These are phyloP conservation scores for Botrytis porri DNA, from an alignment of 2,329 filamentous ascomycete species.

Conservation along the genomic window DNA sequence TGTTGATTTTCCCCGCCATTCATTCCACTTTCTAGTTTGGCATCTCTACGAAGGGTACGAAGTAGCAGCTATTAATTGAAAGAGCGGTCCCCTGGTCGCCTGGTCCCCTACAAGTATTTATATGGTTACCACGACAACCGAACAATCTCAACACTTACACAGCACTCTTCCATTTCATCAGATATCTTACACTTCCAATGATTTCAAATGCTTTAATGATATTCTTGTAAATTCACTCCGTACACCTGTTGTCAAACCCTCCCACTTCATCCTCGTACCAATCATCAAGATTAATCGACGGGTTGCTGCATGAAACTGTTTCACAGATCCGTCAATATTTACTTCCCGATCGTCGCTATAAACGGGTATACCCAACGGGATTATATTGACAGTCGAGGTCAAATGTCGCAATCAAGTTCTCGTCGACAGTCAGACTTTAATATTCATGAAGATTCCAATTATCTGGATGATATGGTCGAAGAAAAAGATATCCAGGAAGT, in stretches of 20 bases:
- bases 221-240: background rate
- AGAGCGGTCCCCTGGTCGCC: background rate
- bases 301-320: slow-evolving; percentile 34
- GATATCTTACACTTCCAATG: background rate
- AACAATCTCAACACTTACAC: background rate
- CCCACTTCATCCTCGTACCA: slow-evolving; percentile 10
- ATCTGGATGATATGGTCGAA: slow-evolving; percentile 26
- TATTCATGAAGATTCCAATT: slow-evolving; percentile 36
- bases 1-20: background rate
- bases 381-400: background rate
- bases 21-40: background rate
- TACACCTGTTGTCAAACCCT: background rate
- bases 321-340: slow-evolving; percentile 27
- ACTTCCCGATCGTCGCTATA: slow-evolving; percentile 18
- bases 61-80: background rate
- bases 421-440: slow-evolving; percentile 28
- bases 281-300: slow-evolving; percentile 18
- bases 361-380: background rate
- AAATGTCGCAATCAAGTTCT: slow-evolving; percentile 30
- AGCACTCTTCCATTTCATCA: background rate
- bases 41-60: background rate
- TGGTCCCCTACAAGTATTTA: background rate
- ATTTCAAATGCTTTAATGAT: background rate
- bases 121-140: slow-evolving; percentile 10
- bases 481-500: slow-evolving; percentile 20